Evolutionary conservation across 768 basidiomycete genomes (phyloP), one percentile per base, ranked within the genome.

Genomic region (Hypholoma sublateritium): DNA sequence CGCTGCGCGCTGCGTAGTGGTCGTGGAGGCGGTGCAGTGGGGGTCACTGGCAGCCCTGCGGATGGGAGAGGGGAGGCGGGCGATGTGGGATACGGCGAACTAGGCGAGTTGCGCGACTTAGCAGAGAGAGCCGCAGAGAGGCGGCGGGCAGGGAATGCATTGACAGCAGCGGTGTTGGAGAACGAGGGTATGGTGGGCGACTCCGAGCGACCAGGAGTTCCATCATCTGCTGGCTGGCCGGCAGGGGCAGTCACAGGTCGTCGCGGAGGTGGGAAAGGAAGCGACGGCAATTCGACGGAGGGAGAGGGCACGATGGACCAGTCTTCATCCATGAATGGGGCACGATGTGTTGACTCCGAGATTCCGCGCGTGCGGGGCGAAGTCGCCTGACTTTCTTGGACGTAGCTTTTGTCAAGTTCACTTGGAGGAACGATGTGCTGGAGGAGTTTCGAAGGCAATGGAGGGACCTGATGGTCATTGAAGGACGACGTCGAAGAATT

Each of bases 401-500:
- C 39, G 19, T 55, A 45, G 24, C 50, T 48, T 43, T 74, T 76
- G 25, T 72, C 71, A n/a, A 87, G 72, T 61, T 87, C 83, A 16
- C 72, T 74, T 0, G 85, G 86, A 1, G 84, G 70, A 16, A 87
- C 66, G 64, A 87, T 87, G 58, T 81, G 80, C 54, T 78, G 76
- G 1, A 62, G 69, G 1, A 76, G 50, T 45, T 67, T 55, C 3
- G 65, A 68, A 5, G 80, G 79, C 43, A 77, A 43, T 2, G 78
- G 80, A 1, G 80, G 71, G 0, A 55, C 62, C 0, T 67, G 59
- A 22, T 76, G 74, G 4, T 78, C 79, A 0, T 77, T 79, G 39
- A 71, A 78, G 2, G 88, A 88, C 0, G 87, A 84, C 0, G 79
- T 67, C 0, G 86, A 87, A 0, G 86, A 87, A 9, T 77, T 76